These are phyloP conservation scores for Naegleria fowleri DNA, from an alignment of 208 protist genomes.

Conservation along the genomic window DNA sequence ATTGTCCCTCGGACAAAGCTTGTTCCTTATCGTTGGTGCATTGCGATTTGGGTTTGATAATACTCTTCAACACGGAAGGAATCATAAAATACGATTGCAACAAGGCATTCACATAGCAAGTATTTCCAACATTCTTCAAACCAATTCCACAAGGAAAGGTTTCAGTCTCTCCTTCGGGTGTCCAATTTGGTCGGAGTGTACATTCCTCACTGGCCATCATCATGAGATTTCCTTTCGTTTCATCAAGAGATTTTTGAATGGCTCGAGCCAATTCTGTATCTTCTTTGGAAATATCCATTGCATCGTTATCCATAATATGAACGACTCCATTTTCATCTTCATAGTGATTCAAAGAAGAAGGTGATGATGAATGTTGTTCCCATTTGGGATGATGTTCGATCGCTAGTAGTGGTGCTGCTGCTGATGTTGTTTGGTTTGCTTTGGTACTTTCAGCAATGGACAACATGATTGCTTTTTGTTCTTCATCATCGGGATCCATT, in stretches of 20 bases:
- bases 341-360: background rate
- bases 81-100: conserved; percentile 5
- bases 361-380: background rate
- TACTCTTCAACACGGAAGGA: background rate
- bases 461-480: background rate
- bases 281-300: background rate
- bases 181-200: background rate
- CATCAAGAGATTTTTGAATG: background rate
- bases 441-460: background rate
- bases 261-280: background rate
- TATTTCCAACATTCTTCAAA: conserved; percentile 25
- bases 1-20: background rate
- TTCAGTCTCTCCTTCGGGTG: background rate
- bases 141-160: background rate
- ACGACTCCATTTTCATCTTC: background rate
- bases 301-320: background rate
- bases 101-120: conserved; percentile 15
- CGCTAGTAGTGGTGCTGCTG: too few species aligned
- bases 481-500: background rate
- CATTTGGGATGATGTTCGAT: too few species aligned
- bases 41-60: background rate
- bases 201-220: background rate
- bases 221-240: background rate
- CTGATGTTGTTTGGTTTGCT: too few species aligned
- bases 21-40: background rate